These are phyloP conservation scores for Paspalum notatum DNA, from an alignment of 176 grass and related monocot genomes.

Conservation along the genomic window DNA sequence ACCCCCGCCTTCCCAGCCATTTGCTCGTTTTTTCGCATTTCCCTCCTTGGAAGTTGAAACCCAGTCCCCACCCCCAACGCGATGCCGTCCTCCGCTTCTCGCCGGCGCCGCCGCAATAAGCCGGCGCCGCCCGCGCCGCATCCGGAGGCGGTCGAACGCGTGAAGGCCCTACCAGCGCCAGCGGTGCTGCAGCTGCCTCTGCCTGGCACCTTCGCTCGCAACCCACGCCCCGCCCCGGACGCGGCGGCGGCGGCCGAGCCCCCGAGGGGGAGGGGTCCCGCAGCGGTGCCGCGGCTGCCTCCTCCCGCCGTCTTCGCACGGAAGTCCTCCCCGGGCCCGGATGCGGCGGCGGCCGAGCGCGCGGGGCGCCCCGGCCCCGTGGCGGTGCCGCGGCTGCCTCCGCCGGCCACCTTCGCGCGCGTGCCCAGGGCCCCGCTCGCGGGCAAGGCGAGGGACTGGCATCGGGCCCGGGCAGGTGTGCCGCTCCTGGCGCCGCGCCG, in stretches of 20 bases:
- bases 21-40: no score
- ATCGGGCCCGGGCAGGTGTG: not conserved
- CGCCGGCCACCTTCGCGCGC: not conserved
- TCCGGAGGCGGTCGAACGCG: not conserved
- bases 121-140: not conserved
- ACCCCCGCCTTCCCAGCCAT: no score
- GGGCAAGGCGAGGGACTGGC: not conserved
- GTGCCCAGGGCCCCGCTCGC: not conserved
- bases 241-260: not conserved
- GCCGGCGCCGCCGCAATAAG: not conserved
- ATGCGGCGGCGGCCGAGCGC: not conserved
- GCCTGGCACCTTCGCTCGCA: not conserved
- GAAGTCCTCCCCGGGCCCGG: not conserved
- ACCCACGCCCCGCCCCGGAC: not conserved
- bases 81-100: not conserved
- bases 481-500: not conserved
- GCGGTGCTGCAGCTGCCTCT: not conserved
- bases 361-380: not conserved
- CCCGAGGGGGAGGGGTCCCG: not conserved
- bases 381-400: not conserved
- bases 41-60: no score
- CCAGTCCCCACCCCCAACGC: not conserved
- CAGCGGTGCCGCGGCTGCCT: not conserved
- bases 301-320: not conserved
- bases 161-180: no score